Percentiles rank a stretch among this genome's conserved stretches.
Conservation (phyloP, 2,329 filamentous ascomycete species). For the Akanthomyces dipterigenus region DNA sequence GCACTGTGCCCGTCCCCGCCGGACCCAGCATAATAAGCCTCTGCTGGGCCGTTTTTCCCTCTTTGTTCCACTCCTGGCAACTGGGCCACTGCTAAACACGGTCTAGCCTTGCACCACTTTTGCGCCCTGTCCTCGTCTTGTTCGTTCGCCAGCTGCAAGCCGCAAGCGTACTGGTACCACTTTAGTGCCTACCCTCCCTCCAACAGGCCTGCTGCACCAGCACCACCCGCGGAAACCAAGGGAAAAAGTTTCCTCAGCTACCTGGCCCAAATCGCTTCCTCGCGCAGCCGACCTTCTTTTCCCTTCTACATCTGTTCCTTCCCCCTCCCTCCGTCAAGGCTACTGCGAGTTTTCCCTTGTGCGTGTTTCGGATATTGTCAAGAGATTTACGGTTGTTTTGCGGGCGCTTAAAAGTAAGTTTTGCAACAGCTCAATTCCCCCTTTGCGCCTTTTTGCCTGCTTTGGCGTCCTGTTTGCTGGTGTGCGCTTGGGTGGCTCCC, state of each 20-base stretch:
- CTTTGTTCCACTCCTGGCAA: background rate
- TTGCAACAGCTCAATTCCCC: background rate
- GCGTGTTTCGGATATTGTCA: constrained; percentile 39
- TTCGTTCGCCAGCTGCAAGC: background rate
- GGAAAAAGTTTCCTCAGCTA: constrained; percentile 26
- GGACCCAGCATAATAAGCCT: background rate
- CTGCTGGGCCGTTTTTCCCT: background rate
- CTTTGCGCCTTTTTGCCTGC: constrained; percentile 12
- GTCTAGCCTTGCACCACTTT: background rate
- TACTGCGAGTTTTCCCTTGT: constrained; percentile 40
- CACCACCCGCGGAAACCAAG: constrained; percentile 9
- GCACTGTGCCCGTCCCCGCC: background rate
- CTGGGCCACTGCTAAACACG: background rate
- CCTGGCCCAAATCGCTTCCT: constrained; percentile 5
- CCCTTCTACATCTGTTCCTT: constrained; percentile 22
- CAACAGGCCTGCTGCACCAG: background rate
- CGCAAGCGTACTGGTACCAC: no score
- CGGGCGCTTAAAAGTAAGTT: constrained; percentile 50
- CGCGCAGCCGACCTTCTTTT: constrained; percentile 9
- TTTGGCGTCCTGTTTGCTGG: constrained; percentile 16
- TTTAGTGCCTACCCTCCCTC: background rate
- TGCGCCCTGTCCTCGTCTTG: background rate
- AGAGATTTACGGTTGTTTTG: constrained; percentile 40
- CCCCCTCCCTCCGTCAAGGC: constrained; percentile 26
- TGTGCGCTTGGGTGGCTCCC: constrained; percentile 15